Base-by-base conservation (phyloP, 305 asterid species). In the Plantago coronopus region DNA sequence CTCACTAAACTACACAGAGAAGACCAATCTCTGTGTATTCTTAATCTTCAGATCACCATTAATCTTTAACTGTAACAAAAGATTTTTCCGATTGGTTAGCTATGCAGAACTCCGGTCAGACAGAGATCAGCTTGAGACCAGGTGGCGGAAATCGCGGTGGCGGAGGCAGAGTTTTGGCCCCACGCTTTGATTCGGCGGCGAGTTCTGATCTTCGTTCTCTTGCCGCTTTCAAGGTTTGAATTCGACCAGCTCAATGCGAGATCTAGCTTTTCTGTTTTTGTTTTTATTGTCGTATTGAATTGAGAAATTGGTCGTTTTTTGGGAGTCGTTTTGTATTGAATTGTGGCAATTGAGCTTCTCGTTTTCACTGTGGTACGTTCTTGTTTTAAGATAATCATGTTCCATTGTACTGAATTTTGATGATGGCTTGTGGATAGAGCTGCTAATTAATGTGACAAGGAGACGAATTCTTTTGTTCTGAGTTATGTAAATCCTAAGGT, bases 31-130 rank as follows among this genome's bases (percentile, higher is more conserved):
- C 42, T 8, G 10, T 37, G 10, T 8, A 7, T 37, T 9, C 9
- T 7, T 37, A 12, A 37, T 37, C 8, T 9, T 7, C 10, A 37
- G 42, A 37, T 37, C 14, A 37, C 9, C 42, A 37, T 8, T 8
- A 37, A 9, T 37, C 42, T 8, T 37, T 37, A 7, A 37, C 42
- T 37, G 42, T 37, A 37, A 7, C 42, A 37, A 5, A 37, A 37
- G 2, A 37, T 1, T 63, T 67, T 73, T 65, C 53, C 20, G 71
- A 69, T 75, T 72, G 62, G 76, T 54, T 64, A 82, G 96, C 75
- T 77, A 91, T 91, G 98, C 91, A 84, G 88, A n/a, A n/a, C n/a
- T 73, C 97, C 79, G 94, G 87, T 86, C 91, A 81, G 81, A 78
- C 94, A 57, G 83, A 78, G 53, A 59, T 91, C 80, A 91, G 93